Conservation (phyloP, 768 basidiomycete genomes). For the Boletus barrowsii region DNA sequence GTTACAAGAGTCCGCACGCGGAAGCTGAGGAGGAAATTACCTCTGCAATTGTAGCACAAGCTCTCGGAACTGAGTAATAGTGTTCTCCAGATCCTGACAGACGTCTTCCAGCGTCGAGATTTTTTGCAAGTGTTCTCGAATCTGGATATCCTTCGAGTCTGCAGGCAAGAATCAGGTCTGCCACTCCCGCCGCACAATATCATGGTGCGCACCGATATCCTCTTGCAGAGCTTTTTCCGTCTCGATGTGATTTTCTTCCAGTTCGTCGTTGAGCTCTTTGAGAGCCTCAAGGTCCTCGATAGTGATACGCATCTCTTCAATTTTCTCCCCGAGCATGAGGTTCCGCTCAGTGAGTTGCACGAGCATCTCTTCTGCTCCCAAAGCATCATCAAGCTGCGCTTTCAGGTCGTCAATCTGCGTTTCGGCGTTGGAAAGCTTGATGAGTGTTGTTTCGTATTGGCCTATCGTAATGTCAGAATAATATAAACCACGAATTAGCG, state of each 20-base stretch:
- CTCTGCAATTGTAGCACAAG: conserved; percentile 80
- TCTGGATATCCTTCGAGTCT: conserved; percentile 70
- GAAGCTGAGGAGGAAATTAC: conserved; percentile 38
- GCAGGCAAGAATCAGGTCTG: conserved; percentile 3
- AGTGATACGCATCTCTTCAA: conserved; percentile 94
- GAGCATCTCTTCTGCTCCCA: conserved; percentile 95
- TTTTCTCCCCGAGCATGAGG: conserved; percentile 92
- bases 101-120: conserved; percentile 71
- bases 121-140: conserved; percentile 64
- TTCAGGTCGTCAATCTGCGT: conserved; percentile 92
- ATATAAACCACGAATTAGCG: not conserved
- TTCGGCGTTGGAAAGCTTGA: conserved; percentile 86
- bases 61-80: conserved; percentile 91
- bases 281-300: conserved; percentile 96
- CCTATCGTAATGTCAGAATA: conserved; percentile 39
- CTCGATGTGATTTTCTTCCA: conserved; percentile 94
- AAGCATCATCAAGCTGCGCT: conserved; percentile 88
- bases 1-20: conserved; percentile 7
- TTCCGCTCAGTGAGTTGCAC: conserved; percentile 95
- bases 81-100: conserved; percentile 81
- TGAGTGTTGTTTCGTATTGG: conserved; percentile 74
- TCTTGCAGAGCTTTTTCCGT: conserved; percentile 89
- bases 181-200: not conserved
- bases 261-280: conserved; percentile 93
- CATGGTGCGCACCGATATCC: conserved; percentile 67